Percentiles rank a stretch among this genome's conserved stretches.
Conservation (phyloP, 306 rosid genomes). For the Abrus pulchellus region DNA sequence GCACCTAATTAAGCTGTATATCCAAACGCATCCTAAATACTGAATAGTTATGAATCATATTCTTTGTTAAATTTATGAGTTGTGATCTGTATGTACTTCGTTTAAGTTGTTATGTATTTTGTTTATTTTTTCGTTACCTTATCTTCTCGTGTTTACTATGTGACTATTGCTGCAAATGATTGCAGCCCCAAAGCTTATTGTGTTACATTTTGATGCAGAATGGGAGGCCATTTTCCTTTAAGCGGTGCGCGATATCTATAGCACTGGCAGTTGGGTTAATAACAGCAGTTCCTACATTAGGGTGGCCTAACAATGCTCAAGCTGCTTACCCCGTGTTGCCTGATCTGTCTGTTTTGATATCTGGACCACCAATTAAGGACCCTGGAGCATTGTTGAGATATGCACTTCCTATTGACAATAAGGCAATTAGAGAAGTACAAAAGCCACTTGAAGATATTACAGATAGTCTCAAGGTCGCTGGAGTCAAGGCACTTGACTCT, state of each 20-base stretch:
- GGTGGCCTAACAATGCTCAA: slow-evolving; percentile 59
- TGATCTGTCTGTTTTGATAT: slow-evolving; percentile 82
- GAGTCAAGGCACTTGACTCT: slow-evolving; percentile 90
- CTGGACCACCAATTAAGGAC: slow-evolving; percentile 98
- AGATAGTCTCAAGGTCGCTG: slow-evolving; percentile 88
- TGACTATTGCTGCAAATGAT: slow-evolving; percentile 29
- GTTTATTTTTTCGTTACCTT: neutral
- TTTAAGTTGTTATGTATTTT: neutral
- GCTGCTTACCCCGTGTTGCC: slow-evolving; percentile 76
- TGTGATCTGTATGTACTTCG: slow-evolving; percentile 22
- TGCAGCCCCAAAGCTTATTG: slow-evolving; percentile 26
- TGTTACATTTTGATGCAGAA: slow-evolving; percentile 61
- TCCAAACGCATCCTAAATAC: neutral
- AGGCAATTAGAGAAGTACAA: slow-evolving; percentile 95
- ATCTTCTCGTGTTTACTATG: neutral
- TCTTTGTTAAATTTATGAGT: slow-evolving; percentile 22
- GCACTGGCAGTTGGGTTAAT: slow-evolving; percentile 83
- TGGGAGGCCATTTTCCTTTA: slow-evolving; percentile 66
- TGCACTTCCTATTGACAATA: slow-evolving; percentile 91
- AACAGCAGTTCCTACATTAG: slow-evolving; percentile 85
- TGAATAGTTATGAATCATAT: slow-evolving; percentile 21
- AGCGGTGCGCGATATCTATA: slow-evolving; percentile 77
- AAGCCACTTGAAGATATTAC: slow-evolving; percentile 97
- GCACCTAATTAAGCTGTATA: no score
- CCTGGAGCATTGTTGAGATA: slow-evolving; percentile 94